These are phyloP conservation scores for Amphichorda felina DNA, from an alignment of 2,329 filamentous ascomycete genomes.

Conservation along the genomic window DNA sequence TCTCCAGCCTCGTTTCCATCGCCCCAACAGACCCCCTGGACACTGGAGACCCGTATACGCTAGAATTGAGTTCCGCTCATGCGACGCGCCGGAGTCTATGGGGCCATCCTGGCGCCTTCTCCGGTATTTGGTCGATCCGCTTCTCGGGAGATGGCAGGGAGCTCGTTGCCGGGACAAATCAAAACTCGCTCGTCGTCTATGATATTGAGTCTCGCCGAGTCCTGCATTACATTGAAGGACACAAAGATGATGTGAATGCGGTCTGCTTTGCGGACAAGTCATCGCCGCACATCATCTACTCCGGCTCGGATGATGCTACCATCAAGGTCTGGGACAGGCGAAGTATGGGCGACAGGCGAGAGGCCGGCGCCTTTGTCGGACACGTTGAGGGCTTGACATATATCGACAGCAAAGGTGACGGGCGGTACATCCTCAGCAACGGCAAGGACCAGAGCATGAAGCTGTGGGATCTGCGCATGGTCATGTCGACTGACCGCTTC, in stretches of 20 bases:
- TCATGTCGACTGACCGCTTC: conserved; percentile 61
- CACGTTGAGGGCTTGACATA: conserved; percentile 58
- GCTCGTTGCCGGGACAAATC: conserved; percentile 78
- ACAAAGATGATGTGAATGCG: conserved; percentile 85
- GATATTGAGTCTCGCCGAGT: conserved; percentile 75
- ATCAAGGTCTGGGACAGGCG: conserved; percentile 94
- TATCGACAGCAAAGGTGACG: conserved; percentile 59
- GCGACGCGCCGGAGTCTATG: conserved; percentile 10
- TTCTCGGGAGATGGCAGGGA: conserved; percentile 89
- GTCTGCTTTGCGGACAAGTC: conserved; percentile 87
- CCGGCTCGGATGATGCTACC: conserved; percentile 86
- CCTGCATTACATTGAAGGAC: conserved; percentile 64
- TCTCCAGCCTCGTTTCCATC: conserved; percentile 72
- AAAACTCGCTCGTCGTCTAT: conserved; percentile 73
- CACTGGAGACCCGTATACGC: conserved; percentile 61
- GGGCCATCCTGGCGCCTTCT: conserved; percentile 20
- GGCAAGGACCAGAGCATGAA: conserved; percentile 97
- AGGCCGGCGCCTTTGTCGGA: conserved; percentile 54
- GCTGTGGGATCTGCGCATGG: conserved; percentile 88
- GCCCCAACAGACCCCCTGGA: conserved; percentile 80
- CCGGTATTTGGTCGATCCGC: conserved; percentile 77
- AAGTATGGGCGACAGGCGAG: conserved; percentile 75
- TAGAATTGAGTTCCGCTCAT: too few species aligned
- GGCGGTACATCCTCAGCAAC: conserved; percentile 80
- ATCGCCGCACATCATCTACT: conserved; percentile 90